phyloP scores from a whole-genome alignment of 1,139 yeast genomes.

The Groenewaldozyma auringiensis region DNA sequence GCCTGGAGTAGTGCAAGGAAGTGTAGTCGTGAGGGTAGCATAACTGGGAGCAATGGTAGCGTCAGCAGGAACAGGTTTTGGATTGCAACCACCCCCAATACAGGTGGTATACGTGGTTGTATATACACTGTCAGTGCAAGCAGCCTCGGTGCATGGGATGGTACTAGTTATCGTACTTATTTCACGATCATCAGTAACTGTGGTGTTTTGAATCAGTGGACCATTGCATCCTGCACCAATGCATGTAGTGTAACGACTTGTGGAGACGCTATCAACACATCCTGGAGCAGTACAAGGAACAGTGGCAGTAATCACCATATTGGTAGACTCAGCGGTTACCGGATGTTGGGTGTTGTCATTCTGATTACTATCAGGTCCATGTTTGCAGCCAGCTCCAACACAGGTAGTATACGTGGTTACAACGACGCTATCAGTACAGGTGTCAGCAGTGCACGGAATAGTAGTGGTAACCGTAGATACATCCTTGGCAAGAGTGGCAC shows the following conservation, averaged over 20 bases:
- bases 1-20: too few species aligned
- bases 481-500: not conserved
- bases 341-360: too few species aligned
- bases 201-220: too few species aligned
- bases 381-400: not conserved
- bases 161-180: not conserved
- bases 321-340: not conserved
- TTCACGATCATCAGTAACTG: too few species aligned
- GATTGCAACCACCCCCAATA: not conserved
- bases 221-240: too few species aligned
- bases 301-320: not conserved
- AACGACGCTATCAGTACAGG: not conserved
- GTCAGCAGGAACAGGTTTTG: not conserved
- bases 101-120: conserved; percentile 1
- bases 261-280: too few species aligned
- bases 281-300: too few species aligned
- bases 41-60: not conserved
- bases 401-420: conserved; percentile 4
- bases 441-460: conserved; percentile 4
- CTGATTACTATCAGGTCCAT: too few species aligned
- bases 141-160: not conserved
- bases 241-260: too few species aligned
- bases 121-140: not conserved
- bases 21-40: too few species aligned
- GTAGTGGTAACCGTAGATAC: conserved; percentile 3